Percentiles rank a stretch among this genome's conserved stretches.
Evolutionary conservation across 495 filamentous ascomycete genomes (phyloP).

Genomic region (Umbilicaria muhlenbergii): DNA sequence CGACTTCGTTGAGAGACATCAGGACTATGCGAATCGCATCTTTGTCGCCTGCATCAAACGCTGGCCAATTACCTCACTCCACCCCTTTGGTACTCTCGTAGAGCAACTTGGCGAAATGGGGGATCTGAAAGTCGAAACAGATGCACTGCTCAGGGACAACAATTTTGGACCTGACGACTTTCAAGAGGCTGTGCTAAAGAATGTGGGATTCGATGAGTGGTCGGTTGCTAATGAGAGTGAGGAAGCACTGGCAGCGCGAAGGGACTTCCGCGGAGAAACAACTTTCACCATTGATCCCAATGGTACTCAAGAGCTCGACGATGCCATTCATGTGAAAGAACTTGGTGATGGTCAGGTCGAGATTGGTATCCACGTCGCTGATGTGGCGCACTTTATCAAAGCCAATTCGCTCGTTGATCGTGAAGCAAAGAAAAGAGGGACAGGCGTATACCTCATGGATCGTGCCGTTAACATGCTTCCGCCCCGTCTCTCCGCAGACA

Average conservation of each 20-base stretch:
- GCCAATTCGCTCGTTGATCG: conserved; percentile 88
- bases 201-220: conserved; percentile 85
- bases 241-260: conserved; percentile 54
- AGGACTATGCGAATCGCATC: conserved; percentile 91
- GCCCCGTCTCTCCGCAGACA: conserved; percentile 62
- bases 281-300: conserved; percentile 86
- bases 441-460: conserved; percentile 86
- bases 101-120: conserved; percentile 97
- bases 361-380: conserved; percentile 87
- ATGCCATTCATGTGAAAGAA: conserved; percentile 80
- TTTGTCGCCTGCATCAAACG: conserved; percentile 98
- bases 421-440: conserved; percentile 95
- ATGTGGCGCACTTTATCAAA: conserved; percentile 96
- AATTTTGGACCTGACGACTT: conserved; percentile 98
- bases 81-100: conserved; percentile 93
- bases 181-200: conserved; percentile 86
- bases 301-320: conserved; percentile 69
- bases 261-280: conserved; percentile 79
- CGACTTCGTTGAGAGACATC: conserved; percentile 97
- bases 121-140: conserved; percentile 89
- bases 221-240: conserved; percentile 69
- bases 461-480: conserved; percentile 84
- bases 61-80: conserved; percentile 98
- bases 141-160: conserved; percentile 92
- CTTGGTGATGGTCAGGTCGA: conserved; percentile 73